Evolutionary conservation across 1,284 basidiomycete genomes (phyloP).

Genomic region (Austropuccinia psidii): DNA sequence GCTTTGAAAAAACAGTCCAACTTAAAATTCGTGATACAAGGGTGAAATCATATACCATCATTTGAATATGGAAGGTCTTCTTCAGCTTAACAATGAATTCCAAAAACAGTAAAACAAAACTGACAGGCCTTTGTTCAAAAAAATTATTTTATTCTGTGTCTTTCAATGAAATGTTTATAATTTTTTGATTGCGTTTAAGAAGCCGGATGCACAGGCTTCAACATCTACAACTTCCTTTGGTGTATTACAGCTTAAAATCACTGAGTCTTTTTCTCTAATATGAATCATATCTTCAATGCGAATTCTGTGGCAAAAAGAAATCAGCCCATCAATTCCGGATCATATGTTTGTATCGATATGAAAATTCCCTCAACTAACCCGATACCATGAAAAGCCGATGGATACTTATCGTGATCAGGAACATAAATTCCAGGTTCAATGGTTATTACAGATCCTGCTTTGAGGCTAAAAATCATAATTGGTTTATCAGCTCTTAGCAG

Average conservation of each 20-base stretch:
- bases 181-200: neutral
- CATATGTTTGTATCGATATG: neutral
- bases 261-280: constrained; percentile 60
- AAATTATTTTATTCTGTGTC: no score
- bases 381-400: constrained; percentile 75
- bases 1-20: no score
- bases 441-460: constrained; percentile 77
- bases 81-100: no score
- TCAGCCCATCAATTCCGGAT: neutral
- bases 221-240: constrained; percentile 87
- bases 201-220: constrained; percentile 52
- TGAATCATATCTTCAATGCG: constrained; percentile 68
- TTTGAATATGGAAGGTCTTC: no score
- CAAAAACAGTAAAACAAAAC: no score
- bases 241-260: constrained; percentile 65
- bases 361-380: constrained; percentile 49
- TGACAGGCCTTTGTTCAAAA: no score
- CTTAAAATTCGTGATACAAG: no score
- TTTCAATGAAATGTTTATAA: neutral
- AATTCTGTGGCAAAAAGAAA: neutral
- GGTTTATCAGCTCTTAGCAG: neutral
- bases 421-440: constrained; percentile 64
- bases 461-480: constrained; percentile 51
- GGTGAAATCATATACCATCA: no score
- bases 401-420: constrained; percentile 66